phyloP scores from a whole-genome alignment of 495 filamentous ascomycete species.

The Neurospora cerealis region DNA sequence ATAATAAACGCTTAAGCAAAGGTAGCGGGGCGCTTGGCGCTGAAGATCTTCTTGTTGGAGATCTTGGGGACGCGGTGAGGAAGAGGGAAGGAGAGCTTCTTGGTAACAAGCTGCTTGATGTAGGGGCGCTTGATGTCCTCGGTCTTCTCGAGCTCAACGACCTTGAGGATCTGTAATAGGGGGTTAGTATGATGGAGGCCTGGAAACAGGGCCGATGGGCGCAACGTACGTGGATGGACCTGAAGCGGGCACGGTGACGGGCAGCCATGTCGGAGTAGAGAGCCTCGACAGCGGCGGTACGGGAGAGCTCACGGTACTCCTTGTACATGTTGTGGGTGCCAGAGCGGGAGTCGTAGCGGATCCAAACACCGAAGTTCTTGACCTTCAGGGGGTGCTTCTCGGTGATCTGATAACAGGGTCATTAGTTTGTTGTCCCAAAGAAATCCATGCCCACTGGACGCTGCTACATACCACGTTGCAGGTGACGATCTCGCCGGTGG shows the following conservation, averaged over 20 bases:
- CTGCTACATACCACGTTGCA: slow-evolving; percentile 74
- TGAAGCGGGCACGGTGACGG: slow-evolving; percentile 93
- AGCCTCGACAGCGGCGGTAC: slow-evolving; percentile 87
- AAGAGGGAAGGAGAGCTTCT: slow-evolving; percentile 95
- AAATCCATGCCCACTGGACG: slow-evolving; percentile 3
- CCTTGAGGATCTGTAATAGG: slow-evolving; percentile 75
- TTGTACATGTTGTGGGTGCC: slow-evolving; percentile 99
- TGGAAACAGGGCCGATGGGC: not conserved
- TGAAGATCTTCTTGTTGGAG: slow-evolving; percentile 76
- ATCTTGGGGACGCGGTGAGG: slow-evolving; percentile 84
- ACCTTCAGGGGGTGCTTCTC: slow-evolving; percentile 98
- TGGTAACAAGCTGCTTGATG: slow-evolving; percentile 94
- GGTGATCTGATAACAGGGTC: slow-evolving; percentile 54
- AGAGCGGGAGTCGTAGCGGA: slow-evolving; percentile 98
- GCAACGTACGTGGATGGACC: slow-evolving; percentile 88
- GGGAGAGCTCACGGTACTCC: slow-evolving; percentile 98
- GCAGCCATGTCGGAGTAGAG: slow-evolving; percentile 99
- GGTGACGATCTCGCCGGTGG: slow-evolving; percentile 96
- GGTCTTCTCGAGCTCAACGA: slow-evolving; percentile 89
- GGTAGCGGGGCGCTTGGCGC: slow-evolving; percentile 82
- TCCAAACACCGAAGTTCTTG: slow-evolving; percentile 99
- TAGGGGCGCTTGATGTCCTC: slow-evolving; percentile 93
- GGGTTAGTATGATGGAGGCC: slow-evolving; percentile 15
- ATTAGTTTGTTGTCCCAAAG: slow-evolving; percentile 1
- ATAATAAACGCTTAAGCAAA: slow-evolving; percentile 48